A percentile compares a stretch with the other conserved stretches of the same genome.
Evolutionary conservation across 2,329 filamentous ascomycete genomes (phyloP).

Genomic region (Westerdykella sp.): DNA sequence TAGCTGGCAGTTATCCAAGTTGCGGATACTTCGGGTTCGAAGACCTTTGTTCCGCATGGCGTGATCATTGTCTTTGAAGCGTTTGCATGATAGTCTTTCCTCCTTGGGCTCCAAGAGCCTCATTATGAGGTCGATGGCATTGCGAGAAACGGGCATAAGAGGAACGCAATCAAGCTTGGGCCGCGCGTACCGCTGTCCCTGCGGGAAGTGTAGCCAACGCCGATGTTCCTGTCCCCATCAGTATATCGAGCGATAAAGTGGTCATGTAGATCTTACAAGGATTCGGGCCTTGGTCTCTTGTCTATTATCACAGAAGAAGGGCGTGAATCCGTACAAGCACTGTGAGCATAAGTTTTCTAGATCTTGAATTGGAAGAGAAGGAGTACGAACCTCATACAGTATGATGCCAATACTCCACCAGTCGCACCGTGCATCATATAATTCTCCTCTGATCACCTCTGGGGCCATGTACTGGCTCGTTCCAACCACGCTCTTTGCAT

Average conservation of each 20-base stretch:
- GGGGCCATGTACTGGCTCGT: constrained; percentile 99
- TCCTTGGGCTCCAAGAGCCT: constrained; percentile 69
- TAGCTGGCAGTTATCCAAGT: constrained; percentile 45
- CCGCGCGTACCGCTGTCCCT: constrained; percentile 46
- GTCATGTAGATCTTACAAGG: constrained; percentile 48
- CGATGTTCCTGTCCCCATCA: constrained; percentile 58
- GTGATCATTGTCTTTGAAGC: constrained; percentile 64
- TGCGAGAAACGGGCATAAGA: constrained; percentile 53
- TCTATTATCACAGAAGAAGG: constrained; percentile 76
- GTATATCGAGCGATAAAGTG: background rate
- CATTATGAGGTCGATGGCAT: constrained; percentile 71
- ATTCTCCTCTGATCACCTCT: constrained; percentile 74
- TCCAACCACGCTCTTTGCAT: constrained; percentile 81
- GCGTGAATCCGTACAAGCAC: constrained; percentile 86
- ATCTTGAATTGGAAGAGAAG: background rate
- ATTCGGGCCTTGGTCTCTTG: constrained; percentile 84
- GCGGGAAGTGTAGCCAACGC: constrained; percentile 64
- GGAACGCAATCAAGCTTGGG: constrained; percentile 43
- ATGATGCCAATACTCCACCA: constrained; percentile 97
- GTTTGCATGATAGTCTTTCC: constrained; percentile 65
- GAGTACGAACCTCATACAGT: constrained; percentile 61
- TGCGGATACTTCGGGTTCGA: constrained; percentile 20
- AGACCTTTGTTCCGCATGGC: constrained; percentile 20
- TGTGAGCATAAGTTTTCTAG: constrained; percentile 57
- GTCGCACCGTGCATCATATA: constrained; percentile 89